Percentiles rank a stretch among this genome's conserved stretches.
These are phyloP conservation scores for Blastocystis sp. DNA, from an alignment of 352 stramenopile species.

Conservation along the genomic window DNA sequence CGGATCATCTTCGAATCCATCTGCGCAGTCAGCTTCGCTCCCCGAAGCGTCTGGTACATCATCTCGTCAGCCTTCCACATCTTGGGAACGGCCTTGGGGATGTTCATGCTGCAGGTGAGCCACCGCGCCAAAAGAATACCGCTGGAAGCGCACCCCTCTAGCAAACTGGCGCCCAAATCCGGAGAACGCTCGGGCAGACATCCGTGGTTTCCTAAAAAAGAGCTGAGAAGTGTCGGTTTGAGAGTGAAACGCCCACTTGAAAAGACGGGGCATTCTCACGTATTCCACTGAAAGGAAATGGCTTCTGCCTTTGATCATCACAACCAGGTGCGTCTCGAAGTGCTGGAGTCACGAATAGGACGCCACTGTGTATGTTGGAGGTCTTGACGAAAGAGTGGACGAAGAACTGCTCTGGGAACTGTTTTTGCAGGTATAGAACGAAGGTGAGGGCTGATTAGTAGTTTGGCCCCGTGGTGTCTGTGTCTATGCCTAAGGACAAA, in stretches of 20 bases:
- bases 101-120: neutral
- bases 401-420: slow-evolving; percentile 95
- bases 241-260: neutral
- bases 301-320: slow-evolving; percentile 82
- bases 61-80: slow-evolving; percentile 42
- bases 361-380: slow-evolving; percentile 95
- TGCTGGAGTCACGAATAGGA: slow-evolving; percentile 76
- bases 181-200: slow-evolving; percentile 52
- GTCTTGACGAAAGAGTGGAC: slow-evolving; percentile 88
- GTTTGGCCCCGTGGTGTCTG: slow-evolving; percentile 89
- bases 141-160: slow-evolving; percentile 44
- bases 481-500: slow-evolving; percentile 98
- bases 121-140: neutral
- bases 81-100: slow-evolving; percentile 44
- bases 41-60: neutral
- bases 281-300: slow-evolving; percentile 57
- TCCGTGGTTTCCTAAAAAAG: slow-evolving; percentile 24
- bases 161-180: slow-evolving; percentile 46
- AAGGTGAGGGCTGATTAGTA: slow-evolving; percentile 75
- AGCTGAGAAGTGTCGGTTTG: neutral
- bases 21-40: neutral
- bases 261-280: slow-evolving; percentile 7
- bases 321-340: slow-evolving; percentile 75
- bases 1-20: slow-evolving; percentile 26
- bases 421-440: slow-evolving; percentile 77